A percentile compares a stretch with the other conserved stretches of the same genome.
Conservation (phyloP, 345 rosid species). For the Eucalyptus grandis region DNA sequence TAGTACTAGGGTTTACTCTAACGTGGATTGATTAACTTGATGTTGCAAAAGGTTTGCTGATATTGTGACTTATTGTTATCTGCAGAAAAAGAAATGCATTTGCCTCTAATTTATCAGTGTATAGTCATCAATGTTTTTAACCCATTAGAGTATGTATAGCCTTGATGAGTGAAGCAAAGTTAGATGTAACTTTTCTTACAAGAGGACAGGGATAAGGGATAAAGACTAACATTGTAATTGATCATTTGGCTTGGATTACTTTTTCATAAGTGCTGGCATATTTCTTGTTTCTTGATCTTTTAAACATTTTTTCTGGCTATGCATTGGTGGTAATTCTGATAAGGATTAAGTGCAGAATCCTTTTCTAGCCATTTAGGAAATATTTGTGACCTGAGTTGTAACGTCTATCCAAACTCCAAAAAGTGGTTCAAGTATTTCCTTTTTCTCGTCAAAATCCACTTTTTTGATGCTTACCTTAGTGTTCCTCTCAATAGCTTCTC, state of each 20-base stretch:
- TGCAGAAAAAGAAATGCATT: neutral
- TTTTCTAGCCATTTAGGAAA: neutral
- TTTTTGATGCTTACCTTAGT: neutral
- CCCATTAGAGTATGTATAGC: neutral
- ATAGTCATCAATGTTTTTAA: neutral
- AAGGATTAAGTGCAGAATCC: neutral
- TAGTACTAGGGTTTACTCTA: neutral
- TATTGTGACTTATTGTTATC: neutral
- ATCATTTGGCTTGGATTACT: neutral
- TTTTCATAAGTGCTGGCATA: neutral
- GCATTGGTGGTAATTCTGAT: neutral
- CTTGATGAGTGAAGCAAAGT: neutral
- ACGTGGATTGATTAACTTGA: neutral
- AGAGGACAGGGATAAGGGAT: neutral
- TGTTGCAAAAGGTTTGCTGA: neutral
- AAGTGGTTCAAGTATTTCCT: neutral
- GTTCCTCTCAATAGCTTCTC: neutral
- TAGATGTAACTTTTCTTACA: neutral
- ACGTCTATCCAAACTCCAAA: neutral
- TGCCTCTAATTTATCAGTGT: neutral
- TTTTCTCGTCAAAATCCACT: neutral
- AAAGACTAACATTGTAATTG: neutral
- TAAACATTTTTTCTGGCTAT: neutral
- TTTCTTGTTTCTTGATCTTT: neutral
- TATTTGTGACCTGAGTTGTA: neutral